Evolutionary conservation across 345 rosid species (phyloP), one percentile per base, ranked within the genome.

Genomic region (Boechera divaricarpa): DNA sequence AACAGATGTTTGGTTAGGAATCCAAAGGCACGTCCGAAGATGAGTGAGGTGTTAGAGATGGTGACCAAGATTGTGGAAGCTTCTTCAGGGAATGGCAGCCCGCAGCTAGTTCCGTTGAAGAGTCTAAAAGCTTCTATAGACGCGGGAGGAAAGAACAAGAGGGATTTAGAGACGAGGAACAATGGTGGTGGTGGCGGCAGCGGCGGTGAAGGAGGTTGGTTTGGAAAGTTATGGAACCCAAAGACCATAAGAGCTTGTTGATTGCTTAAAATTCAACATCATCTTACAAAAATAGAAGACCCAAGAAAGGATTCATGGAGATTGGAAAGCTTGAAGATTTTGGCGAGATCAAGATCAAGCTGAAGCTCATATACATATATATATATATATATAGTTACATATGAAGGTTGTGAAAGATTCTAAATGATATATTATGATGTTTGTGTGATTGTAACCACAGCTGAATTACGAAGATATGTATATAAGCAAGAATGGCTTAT

Each of bases 1-100:
- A 94, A 91, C 83, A 75, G 82, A 63, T 91, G 98, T 86, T 76
- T 91, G 79, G 81, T 84, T 44, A 87, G 83, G 76, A 87, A 88
- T 69, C 86, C 90, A 32, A 94, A 91, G 81, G 63, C 84, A 39
- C 92, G 97, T 39, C 98, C 97, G 15, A 86, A 84, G 87, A 94
- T 94, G 98, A 91, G 96, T 45, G 92, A 91, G 81, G 98, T 91
- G 70, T 77, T 94, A 79, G 87, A 83, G 73, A 83, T 85, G 94
- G 82, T 91, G 74, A 86, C 61, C 41, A 67, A 59, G 75, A 84
- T 91, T 49, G 84, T 75, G 29, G 88, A 84, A 47, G 79, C 81
- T 45, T 79, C 90, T 28, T 52, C 82, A 7, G 88, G 57, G 48
- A 59, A 58, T 0, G 78, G 74, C 70, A 67, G 78, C 55, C 86